Percentiles rank a stretch among this genome's conserved stretches.
phyloP scores from a whole-genome alignment of 257 asterid genomes.

The Orobanche coerulescens region DNA sequence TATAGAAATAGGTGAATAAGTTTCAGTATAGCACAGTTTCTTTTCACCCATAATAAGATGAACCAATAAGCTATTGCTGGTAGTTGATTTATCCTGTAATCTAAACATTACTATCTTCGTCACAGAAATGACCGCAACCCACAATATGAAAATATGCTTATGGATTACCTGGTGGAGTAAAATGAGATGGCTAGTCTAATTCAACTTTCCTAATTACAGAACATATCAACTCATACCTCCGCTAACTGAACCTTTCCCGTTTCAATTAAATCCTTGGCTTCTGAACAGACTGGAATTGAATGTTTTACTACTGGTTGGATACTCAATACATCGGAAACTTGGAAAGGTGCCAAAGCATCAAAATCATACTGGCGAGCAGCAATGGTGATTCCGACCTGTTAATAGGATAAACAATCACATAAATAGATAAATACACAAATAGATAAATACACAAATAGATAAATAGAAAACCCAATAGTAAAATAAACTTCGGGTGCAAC shows the following conservation, averaged over 20 bases:
- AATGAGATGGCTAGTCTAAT: neutral
- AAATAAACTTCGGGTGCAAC: neutral
- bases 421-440: conserved; percentile 1
- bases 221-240: conserved; percentile 44
- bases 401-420: conserved; percentile 14
- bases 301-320: conserved; percentile 90
- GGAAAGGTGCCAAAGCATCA: conserved; percentile 63
- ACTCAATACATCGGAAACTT: conserved; percentile 67
- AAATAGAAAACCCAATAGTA: conserved; percentile 6
- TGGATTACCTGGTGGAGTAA: neutral
- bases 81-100: conserved; percentile 1
- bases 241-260: conserved; percentile 91
- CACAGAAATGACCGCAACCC: neutral
- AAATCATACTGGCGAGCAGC: conserved; percentile 81
- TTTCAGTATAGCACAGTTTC: neutral
- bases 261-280: conserved; percentile 91
- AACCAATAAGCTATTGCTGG: neutral
- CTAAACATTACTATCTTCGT: neutral
- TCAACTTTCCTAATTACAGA: neutral
- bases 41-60: neutral
- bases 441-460: neutral
- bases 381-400: conserved; percentile 78
- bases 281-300: conserved; percentile 91
- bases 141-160: neutral
- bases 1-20: neutral